Base-by-base conservation (phyloP, 129 eudicot species). In the Artemisia argyi region DNA sequence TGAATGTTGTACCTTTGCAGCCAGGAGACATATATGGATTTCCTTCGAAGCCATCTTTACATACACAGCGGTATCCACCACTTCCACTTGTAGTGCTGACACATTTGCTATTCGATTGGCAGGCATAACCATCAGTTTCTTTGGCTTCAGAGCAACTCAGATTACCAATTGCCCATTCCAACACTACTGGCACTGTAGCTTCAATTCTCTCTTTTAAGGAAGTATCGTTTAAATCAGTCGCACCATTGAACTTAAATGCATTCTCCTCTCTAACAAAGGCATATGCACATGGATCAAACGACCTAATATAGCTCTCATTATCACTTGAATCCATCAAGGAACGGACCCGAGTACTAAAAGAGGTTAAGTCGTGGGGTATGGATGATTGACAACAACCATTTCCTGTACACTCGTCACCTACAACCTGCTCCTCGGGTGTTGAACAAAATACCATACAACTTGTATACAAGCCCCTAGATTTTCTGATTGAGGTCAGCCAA, bases 341-440 rank as follows among this genome's bases (percentile, higher is more conserved):
- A 35, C 9, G 44, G 44, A 35, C 44, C 44, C 9, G 44, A 35
- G 44, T 35, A 35, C 44, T 35, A 35, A 5, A 35, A 35, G 44
- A 35, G n/a, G n/a, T 35, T 6, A 35, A 35, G 28, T 24, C 28
- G 1, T 59, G 48, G 11, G 86, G 78, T 4, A 79, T 72, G 17
- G 75, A 22, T 12, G 77, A 79, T 62, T 80, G 79, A 72, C 85
- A 83, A 16, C 91, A 86, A 18, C 88, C 88, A 56, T 54, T 70
- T 0, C 87, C 85, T 0, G 79, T 59, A 71, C 91, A 86, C n/a
- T 69, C 48, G 0, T 68, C 81, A 5, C 12, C 71, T 11, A 17
- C 3, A 71, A 64, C 74, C 19, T 83, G n/a, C n/a, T n/a, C 84
- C 1, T 75, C 15, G 0, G 28, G 56, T 1, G 17, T 49, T 1